Evolutionary conservation across 257 asterid genomes (phyloP), one percentile per base, ranked within the genome.

Genomic region (Lycium ferocissimum): DNA sequence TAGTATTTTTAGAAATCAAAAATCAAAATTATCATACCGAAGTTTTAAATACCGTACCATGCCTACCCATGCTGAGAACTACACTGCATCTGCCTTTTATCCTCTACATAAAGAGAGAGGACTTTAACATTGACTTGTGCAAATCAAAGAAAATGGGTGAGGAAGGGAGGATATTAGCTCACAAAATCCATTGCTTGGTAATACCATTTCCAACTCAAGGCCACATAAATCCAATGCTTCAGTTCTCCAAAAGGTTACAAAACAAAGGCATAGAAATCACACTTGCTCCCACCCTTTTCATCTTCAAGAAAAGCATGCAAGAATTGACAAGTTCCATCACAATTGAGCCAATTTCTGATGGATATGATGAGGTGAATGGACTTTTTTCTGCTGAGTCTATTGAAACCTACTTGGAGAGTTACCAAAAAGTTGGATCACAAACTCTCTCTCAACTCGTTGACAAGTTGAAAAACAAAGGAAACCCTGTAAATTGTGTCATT

Each of bases 151-250:
- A 66, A 33, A 57, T 57, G 62, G 4, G 7, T 5, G 14, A 57
- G n/a, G 62, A 15, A 57, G 62, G 33, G 12, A 33, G 33, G 43
- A 66, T 22, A 15, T 33, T 66, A 65, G 69, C 22, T 3, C 47
- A 73, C 49, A 83, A 72, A 67, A 61, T 75, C 18, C 92, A 88
- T 56, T 87, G 89, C 38, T 70, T 91, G 57, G 73, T 88, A 15
- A 56, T 91, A 1, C 82, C 91, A 14, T 88, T 83, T 53, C 88
- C 91, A 35, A 82, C 88, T 62, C 94, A 91, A 86, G 92, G 94
- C 76, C 94, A 91, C 88, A 76, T 89, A 11, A 91, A 91, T 83
- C 94, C 92, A 6, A 87, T 91, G 85, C 87, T 89, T 71, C 92
- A 91, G 76, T 89, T 91, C 85, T 82, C 90, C 89, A 91, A 88